Conservation (phyloP, 768 basidiomycete species). For the Hydnomerulius pinastri region DNA sequence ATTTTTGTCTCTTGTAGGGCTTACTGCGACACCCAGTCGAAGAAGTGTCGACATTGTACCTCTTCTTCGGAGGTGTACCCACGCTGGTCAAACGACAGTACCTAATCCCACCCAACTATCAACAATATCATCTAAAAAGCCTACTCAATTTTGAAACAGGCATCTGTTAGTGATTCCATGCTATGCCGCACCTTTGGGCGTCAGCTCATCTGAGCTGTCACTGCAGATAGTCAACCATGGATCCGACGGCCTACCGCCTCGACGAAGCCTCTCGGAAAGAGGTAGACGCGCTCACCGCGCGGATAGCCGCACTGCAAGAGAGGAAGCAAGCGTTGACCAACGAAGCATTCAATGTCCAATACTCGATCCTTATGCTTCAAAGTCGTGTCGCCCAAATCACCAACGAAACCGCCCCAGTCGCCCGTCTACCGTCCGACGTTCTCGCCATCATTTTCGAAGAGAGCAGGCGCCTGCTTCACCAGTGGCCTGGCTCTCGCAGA, state of each 20-base stretch:
- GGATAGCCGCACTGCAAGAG: slow-evolving; percentile 23
- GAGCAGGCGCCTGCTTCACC: slow-evolving; percentile 27
- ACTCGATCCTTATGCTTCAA: slow-evolving; percentile 30
- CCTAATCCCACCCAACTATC: background rate
- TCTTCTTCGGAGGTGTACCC: background rate
- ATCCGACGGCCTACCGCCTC: slow-evolving; percentile 11
- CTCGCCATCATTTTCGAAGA: slow-evolving; percentile 37
- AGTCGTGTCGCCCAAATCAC: slow-evolving; percentile 35
- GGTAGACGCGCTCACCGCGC: slow-evolving; percentile 22
- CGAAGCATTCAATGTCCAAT: slow-evolving; percentile 28
- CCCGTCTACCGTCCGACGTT: slow-evolving; percentile 32
- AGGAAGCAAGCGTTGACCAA: slow-evolving; percentile 20
- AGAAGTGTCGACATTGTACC: too few relatives aligned
- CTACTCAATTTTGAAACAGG: slow-evolving; percentile 17
- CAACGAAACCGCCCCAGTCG: slow-evolving; percentile 31
- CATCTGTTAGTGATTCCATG: slow-evolving; percentile 24
- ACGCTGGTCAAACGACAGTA: background rate
- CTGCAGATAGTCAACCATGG: slow-evolving; percentile 25
- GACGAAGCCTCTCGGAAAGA: slow-evolving; percentile 26
- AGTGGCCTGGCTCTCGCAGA: slow-evolving; percentile 28
- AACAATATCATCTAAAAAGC: background rate
- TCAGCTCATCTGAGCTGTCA: slow-evolving; percentile 19
- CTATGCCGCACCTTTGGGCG: slow-evolving; percentile 8
- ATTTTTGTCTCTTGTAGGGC: too few relatives aligned
- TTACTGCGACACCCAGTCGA: too few relatives aligned